Evolutionary conservation across 2,329 filamentous ascomycete species (phyloP).

Genomic region (Paecilomyces formosus): DNA sequence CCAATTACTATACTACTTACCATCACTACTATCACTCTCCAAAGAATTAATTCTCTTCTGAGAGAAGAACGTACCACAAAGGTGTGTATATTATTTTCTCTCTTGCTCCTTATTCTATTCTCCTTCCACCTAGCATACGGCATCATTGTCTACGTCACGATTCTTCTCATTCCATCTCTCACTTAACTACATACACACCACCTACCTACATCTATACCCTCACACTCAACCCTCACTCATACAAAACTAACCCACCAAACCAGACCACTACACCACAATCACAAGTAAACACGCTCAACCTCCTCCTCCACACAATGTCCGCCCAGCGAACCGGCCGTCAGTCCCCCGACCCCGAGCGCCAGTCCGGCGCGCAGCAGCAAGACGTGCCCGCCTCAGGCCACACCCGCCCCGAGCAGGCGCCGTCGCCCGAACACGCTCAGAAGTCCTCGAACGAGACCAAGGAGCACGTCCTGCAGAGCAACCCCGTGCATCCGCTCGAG

Average conservation of each 20-base stretch:
- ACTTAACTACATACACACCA: too few species aligned
- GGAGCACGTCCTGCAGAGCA: conserved; percentile 26
- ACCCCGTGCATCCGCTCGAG: conserved; percentile 34
- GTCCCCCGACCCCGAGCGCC: conserved; percentile 66
- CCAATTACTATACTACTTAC: too few species aligned
- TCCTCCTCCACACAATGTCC: conserved; percentile 49
- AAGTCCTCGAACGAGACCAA: conserved; percentile 20
- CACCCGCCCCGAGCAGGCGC: conserved; percentile 45
- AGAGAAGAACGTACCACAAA: neutral
- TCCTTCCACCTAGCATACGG: neutral
- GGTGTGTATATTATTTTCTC: neutral
- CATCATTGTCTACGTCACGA: neutral
- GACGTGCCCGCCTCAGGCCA: conserved; percentile 52
- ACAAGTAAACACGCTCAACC: conserved; percentile 18
- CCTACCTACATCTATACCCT: neutral
- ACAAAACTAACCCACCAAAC: neutral
- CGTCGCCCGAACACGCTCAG: conserved; percentile 27
- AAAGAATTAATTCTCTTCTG: too few species aligned
- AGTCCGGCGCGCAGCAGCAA: conserved; percentile 57
- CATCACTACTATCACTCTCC: too few species aligned
- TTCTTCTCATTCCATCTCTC: too few species aligned
- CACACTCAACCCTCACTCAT: neutral
- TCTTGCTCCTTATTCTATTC: neutral
- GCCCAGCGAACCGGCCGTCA: conserved; percentile 60
- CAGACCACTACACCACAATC: conserved; percentile 16